Conservation (phyloP, 2,329 filamentous ascomycete genomes). For the Exophiala lecanii-corni region DNA sequence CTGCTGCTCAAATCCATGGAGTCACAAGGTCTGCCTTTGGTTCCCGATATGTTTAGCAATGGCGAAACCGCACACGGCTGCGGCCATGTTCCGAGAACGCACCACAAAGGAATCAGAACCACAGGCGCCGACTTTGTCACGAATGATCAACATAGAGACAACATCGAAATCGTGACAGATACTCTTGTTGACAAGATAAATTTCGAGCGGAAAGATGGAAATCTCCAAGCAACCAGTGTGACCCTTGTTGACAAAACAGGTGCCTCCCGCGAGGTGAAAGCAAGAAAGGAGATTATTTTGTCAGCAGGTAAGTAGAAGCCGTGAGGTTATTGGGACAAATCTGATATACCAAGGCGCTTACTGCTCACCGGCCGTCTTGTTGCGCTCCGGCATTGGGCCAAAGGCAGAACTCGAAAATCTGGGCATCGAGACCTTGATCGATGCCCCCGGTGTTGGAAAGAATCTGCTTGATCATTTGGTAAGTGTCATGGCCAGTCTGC, state of each 20-base stretch:
- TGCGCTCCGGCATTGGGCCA: slow-evolving; percentile 51
- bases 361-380: slow-evolving; percentile 49
- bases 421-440: slow-evolving; percentile 42
- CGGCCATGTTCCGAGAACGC: slow-evolving; percentile 50
- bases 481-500: slow-evolving; percentile 25
- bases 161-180: slow-evolving; percentile 47
- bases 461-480: slow-evolving; percentile 52
- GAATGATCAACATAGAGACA: slow-evolving; percentile 39
- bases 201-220: slow-evolving; percentile 32
- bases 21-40: slow-evolving; percentile 51
- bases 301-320: slow-evolving; percentile 32
- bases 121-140: slow-evolving; percentile 53
- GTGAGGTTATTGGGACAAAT: too few species aligned
- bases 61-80: slow-evolving; percentile 51
- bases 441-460: slow-evolving; percentile 50
- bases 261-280: slow-evolving; percentile 34
- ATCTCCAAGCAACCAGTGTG: slow-evolving; percentile 35
- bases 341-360: slow-evolving; percentile 44
- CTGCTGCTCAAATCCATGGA: slow-evolving; percentile 52
- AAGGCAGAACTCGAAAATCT: slow-evolving; percentile 38
- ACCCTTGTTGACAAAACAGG: slow-evolving; percentile 41
- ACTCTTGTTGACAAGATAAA: slow-evolving; percentile 51
- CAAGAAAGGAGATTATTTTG: slow-evolving; percentile 41
- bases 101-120: slow-evolving; percentile 49
- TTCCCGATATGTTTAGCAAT: slow-evolving; percentile 56